phyloP scores from a whole-genome alignment of 176 grass and related monocot species.

The Urochloa ruziziensis region DNA sequence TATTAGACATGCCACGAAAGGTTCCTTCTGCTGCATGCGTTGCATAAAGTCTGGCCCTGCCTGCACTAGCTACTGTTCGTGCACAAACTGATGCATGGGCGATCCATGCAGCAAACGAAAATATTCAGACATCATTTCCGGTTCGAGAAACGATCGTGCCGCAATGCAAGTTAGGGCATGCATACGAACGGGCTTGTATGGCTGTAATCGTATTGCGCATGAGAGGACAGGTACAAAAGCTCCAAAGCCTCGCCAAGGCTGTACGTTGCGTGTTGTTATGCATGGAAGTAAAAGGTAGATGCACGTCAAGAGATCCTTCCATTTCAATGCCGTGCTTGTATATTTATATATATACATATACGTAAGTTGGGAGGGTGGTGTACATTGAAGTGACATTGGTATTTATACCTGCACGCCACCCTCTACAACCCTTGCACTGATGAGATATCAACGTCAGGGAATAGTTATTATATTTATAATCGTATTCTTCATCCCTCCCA shows the following conservation, averaged over 20 bases:
- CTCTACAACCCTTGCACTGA: neutral
- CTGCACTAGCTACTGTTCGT: no score
- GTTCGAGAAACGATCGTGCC: no score
- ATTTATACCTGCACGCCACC: slow-evolving; percentile 22
- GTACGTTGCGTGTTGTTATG: slow-evolving; percentile 30
- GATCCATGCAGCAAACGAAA: no score
- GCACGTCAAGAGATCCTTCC: neutral
- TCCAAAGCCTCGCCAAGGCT: no score
- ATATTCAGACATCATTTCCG: no score
- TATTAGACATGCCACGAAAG: slow-evolving; percentile 11
- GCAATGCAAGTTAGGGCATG: no score
- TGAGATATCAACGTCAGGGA: slow-evolving; percentile 39
- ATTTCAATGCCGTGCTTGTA: neutral
- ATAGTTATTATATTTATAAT: slow-evolving; percentile 18
- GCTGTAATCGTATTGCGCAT: no score
- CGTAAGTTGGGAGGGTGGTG: neutral
- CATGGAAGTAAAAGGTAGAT: neutral
- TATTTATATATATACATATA: neutral
- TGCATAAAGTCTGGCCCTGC: neutral
- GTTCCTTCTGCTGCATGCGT: slow-evolving; percentile 11
- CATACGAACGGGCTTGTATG: neutral
- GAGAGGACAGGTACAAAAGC: neutral
- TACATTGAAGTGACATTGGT: slow-evolving; percentile 13
- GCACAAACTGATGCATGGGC: no score
- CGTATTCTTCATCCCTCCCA: neutral